phyloP scores from a whole-genome alignment of 768 basidiomycete genomes.

The Hypholoma sublateritium region DNA sequence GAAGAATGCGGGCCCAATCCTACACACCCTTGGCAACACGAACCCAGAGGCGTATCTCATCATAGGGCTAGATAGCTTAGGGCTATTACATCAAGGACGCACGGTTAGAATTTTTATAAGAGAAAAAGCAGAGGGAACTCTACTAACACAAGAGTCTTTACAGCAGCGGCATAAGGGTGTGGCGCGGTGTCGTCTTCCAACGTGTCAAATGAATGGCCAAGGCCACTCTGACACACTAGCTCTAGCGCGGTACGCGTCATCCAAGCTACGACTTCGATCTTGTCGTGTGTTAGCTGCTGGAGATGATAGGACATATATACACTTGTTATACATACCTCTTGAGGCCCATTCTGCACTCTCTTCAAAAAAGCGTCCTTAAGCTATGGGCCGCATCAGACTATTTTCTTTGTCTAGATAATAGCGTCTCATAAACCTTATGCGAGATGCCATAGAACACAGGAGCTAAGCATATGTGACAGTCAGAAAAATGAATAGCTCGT shows the following conservation, averaged over 20 bases:
- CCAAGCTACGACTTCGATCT: slow-evolving; percentile 37
- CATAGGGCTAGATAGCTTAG: neutral
- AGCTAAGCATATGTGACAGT: slow-evolving; percentile 16
- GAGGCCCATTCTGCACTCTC: slow-evolving; percentile 27
- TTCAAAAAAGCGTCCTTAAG: slow-evolving; percentile 21
- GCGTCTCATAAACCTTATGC: slow-evolving; percentile 21
- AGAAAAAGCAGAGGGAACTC: neutral
- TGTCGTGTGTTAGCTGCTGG: neutral
- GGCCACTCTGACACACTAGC: slow-evolving; percentile 45
- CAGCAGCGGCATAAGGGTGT: slow-evolving; percentile 30
- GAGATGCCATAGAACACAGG: slow-evolving; percentile 33
- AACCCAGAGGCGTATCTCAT: neutral
- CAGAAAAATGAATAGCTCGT: neutral
- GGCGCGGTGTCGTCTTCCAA: slow-evolving; percentile 27
- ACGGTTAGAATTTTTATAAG: slow-evolving; percentile 2
- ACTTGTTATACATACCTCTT: slow-evolving; percentile 27
- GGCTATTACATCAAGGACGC: neutral
- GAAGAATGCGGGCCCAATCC: slow-evolving; percentile 27
- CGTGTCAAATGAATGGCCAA: slow-evolving; percentile 40
- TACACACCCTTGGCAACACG: slow-evolving; percentile 17
- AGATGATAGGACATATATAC: neutral
- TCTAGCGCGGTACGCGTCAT: slow-evolving; percentile 45
- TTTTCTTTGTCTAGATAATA: neutral
- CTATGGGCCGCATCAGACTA: slow-evolving; percentile 12
- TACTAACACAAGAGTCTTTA: slow-evolving; percentile 28